Evolutionary conservation across 106 monocot species (phyloP), one percentile per base, ranked within the genome.

Genomic region (Platanthera guangdongensis): DNA sequence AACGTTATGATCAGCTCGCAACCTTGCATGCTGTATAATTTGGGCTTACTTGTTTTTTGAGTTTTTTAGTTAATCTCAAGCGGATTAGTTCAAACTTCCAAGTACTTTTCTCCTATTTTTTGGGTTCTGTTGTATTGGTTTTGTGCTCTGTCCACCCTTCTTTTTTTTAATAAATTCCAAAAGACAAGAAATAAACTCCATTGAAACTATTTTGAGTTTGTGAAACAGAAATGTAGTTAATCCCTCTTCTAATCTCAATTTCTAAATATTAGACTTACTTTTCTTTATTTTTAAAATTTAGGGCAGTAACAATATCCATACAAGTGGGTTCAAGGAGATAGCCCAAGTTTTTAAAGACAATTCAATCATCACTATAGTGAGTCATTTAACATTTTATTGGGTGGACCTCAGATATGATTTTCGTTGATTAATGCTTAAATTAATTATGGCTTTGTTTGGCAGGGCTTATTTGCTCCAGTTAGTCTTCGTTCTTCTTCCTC

Each of bases 231-330:
- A 28, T 65, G 2, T 13, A 30, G 52, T 13, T 59, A 13, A 65
- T 8, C 30, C 30, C 3, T 65, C 30, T 65, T 65, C 47, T 16
- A 67, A 15, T 47, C n/a, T 47, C 14, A 16, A 15, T 47, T 48
- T 48, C 47, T 6, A 15, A 47, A 25, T 47, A 70, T 6, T 5
- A 16, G 7, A 63, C 63, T 70, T 70, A 6, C n/a, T 70, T 70
- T 48, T 70, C 45, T 11, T 70, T 6, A 12, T 47, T 70, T 21
- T 19, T 50, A 22, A 39, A 64, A 75, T 30, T 82, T 80, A 94
- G 94, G 99, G 99, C 73, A 92, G 99, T 63, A 99, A 99, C 62
- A 99, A 99, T 77, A 92, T 99, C 70, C 99, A 92, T 88, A 83
- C 92, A 47, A 82, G 57, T 71, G 99, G 99, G 1, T 87, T 78